Evolutionary conservation across 73 alveolate genomes (phyloP).

Genomic region (Loxodes magnus): DNA sequence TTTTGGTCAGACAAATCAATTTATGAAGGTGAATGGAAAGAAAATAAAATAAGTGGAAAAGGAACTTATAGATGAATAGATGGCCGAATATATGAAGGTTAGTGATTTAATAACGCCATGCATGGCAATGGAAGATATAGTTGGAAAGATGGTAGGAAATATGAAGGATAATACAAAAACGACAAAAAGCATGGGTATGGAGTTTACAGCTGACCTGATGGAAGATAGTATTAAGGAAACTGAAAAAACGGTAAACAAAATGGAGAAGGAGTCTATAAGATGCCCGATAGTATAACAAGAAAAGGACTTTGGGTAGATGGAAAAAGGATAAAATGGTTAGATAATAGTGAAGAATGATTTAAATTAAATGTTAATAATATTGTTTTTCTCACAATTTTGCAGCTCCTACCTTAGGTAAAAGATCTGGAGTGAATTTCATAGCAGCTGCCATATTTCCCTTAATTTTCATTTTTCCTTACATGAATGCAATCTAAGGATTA

Average conservation of each 20-base stretch:
- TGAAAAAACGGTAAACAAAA: slow-evolving; percentile 72
- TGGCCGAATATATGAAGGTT: slow-evolving; percentile 64
- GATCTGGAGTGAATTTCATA: slow-evolving; percentile 58
- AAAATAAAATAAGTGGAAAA: slow-evolving; percentile 69
- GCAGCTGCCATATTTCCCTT: slow-evolving; percentile 79
- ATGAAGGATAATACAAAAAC: slow-evolving; percentile 83
- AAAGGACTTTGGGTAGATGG: slow-evolving; percentile 47
- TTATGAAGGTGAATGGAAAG: slow-evolving; percentile 54
- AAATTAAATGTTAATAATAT: no score
- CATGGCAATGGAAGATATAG: slow-evolving; percentile 80
- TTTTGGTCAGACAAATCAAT: slow-evolving; percentile 43
- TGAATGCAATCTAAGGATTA: slow-evolving; percentile 70
- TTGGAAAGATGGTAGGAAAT: slow-evolving; percentile 95
- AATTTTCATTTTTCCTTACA: slow-evolving; percentile 77
- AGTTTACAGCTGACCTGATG: slow-evolving; percentile 84
- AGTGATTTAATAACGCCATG: slow-evolving; percentile 50
- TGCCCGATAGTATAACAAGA: slow-evolving; percentile 30
- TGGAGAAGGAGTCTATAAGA: slow-evolving; percentile 53
- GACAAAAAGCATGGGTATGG: slow-evolving; percentile 93
- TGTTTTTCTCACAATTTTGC: no score
- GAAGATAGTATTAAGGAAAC: slow-evolving; percentile 73
- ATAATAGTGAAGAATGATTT: no score
- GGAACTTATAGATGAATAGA: slow-evolving; percentile 80
- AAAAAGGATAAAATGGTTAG: no score
- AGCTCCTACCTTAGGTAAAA: slow-evolving; percentile 64